Evolutionary conservation across 1,284 basidiomycete genomes (phyloP), one percentile per base, ranked within the genome.

Genomic region (Melampsora larici-populina): DNA sequence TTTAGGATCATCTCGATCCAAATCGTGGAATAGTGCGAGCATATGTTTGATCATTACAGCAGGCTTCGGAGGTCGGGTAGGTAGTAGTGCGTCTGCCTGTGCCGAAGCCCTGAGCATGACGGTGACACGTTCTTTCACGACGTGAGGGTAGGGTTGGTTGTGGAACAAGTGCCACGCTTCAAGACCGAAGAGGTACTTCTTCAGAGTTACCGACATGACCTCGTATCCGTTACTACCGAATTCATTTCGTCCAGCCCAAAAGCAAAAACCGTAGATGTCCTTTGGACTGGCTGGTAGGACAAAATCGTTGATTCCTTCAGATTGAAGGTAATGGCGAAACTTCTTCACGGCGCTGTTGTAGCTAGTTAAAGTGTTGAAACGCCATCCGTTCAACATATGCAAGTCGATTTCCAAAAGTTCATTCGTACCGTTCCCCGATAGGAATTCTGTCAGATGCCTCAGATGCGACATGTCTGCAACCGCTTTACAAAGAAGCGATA

Each of bases 91-190:
- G 2, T 51, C 48, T 51, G 15, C 48, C n/a, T 51, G 15, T 13
- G 48, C 15, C 1, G 48, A 51, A 15, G 48, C 48, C 1, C 15
- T 51, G 15, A 51, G n/a, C 48, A 51, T 51, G 1, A 51, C 1
- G 1, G 48, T 2, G 2, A 51, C n/a, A 1, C 48, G 15, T 51
- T 51, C n/a, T 2, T 51, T n/a, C 1, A 15, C 48, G 2, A 51
- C 48, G 1, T 51, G 15, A 15, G 69, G 69, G 26, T 60, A 70
- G 1, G 21, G 17, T 2, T 13, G 17, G n/a, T 18, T 1, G 29
- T 70, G 69, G 18, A 17, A 60, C 36, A 31, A 21, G 26, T 70
- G 69, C 69, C 69, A 70, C 13, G 51, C 69, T 70, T 70, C 13
- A 17, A 70, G 1, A 0, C 26, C 46, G 15, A 17, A 60, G 6